Evolutionary conservation across 768 basidiomycete genomes (phyloP).

Genomic region (Amanita muscaria): DNA sequence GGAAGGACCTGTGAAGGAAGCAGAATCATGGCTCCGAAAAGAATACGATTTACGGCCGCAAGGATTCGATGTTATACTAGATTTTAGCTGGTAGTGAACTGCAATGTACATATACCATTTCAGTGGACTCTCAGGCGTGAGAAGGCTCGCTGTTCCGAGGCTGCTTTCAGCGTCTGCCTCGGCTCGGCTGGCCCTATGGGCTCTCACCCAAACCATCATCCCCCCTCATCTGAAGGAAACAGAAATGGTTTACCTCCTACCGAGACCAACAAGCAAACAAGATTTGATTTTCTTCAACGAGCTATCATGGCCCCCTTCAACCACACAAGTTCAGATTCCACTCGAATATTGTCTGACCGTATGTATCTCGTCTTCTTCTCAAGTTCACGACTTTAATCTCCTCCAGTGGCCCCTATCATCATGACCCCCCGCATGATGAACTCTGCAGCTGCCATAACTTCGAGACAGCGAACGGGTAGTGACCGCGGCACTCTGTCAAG

Average conservation of each 20-base stretch:
- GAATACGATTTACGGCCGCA: constrained; percentile 68
- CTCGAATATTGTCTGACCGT: constrained; percentile 71
- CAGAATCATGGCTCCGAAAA: constrained; percentile 23
- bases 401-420: constrained; percentile 73
- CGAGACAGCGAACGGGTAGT: constrained; percentile 30
- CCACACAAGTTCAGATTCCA: constrained; percentile 59
- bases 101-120: not conserved
- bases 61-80: constrained; percentile 65
- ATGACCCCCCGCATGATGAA: constrained; percentile 84
- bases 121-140: constrained; percentile 2
- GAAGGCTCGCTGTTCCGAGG: constrained; percentile 5
- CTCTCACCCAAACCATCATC: too few species aligned
- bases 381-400: not conserved
- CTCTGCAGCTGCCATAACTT: constrained; percentile 59
- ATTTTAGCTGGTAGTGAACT: constrained; percentile 53
- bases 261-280: constrained; percentile 29
- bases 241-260: constrained; percentile 30
- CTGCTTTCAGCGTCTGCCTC: too few species aligned
- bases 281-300: constrained; percentile 57
- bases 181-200: constrained; percentile 26
- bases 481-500: constrained; percentile 23
- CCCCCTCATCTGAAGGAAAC: constrained; percentile 25
- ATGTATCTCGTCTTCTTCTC: constrained; percentile 19
- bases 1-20: constrained; percentile 1
- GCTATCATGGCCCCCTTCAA: constrained; percentile 66